A percentile compares a stretch with the other conserved stretches of the same genome.
Evolutionary conservation across 768 basidiomycete genomes (phyloP).

Genomic region (Leccinum truebloodii): DNA sequence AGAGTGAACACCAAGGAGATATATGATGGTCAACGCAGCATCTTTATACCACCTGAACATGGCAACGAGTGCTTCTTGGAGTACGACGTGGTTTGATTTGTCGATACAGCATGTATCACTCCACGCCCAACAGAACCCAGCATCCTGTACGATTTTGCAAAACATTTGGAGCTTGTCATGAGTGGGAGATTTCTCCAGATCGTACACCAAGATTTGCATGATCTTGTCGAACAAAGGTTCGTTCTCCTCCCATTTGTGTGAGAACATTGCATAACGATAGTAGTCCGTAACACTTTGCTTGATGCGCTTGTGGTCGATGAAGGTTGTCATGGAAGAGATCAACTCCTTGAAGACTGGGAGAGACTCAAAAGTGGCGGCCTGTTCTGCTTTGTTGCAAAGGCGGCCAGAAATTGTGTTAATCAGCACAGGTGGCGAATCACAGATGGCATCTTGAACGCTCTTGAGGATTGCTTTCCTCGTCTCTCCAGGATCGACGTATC

Average conservation of each 20-base stretch:
- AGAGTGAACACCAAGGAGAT: background rate
- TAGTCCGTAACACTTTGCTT: background rate
- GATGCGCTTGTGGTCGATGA: background rate
- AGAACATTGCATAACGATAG: background rate
- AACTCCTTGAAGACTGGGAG: background rate
- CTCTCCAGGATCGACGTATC: background rate
- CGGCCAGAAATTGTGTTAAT: background rate
- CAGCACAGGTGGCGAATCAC: background rate
- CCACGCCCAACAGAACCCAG: background rate
- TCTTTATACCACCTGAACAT: background rate
- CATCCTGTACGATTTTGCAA: background rate
- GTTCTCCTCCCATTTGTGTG: background rate
- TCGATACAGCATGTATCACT: background rate
- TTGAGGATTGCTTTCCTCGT: background rate
- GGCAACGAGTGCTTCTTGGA: background rate
- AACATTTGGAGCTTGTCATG: background rate
- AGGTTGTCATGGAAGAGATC: background rate
- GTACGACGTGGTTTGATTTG: background rate
- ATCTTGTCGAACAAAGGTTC: background rate
- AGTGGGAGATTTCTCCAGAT: background rate
- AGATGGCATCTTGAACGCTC: background rate
- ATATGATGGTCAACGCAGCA: background rate
- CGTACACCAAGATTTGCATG: background rate
- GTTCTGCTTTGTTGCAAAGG: background rate
- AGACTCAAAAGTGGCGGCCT: background rate